Conservation (phyloP, 306 rosid genomes). For the Vicia sativa region DNA sequence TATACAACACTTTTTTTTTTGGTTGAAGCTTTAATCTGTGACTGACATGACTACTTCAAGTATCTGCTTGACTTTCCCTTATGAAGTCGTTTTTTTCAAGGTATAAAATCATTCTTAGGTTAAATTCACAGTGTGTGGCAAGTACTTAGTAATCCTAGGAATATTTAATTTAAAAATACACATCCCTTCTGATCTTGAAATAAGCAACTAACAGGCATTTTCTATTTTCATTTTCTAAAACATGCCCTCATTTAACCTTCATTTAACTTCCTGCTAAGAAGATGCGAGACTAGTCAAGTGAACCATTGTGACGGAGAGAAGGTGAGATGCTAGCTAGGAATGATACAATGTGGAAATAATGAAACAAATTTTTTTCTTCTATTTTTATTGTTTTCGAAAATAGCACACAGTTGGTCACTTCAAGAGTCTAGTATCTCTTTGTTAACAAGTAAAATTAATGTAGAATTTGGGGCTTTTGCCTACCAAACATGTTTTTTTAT, state of each 20-base stretch:
- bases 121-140: neutral
- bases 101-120: neutral
- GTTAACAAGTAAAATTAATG: neutral
- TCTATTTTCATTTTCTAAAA: neutral
- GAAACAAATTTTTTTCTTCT: neutral
- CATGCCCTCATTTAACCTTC: neutral
- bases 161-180: neutral
- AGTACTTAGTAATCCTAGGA: neutral
- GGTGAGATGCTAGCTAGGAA: neutral
- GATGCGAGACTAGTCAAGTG: neutral
- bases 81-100: slow-evolving; percentile 13
- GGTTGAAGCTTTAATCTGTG: slow-evolving; percentile 35
- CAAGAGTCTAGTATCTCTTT: neutral
- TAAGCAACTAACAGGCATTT: neutral
- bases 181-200: too few relatives aligned
- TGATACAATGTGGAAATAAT: neutral
- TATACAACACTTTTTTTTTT: neutral
- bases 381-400: too few relatives aligned
- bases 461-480: neutral
- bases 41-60: neutral
- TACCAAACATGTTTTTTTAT: neutral
- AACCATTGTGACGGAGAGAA: neutral
- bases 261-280: neutral
- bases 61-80: slow-evolving; percentile 10
- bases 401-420: neutral